phyloP scores from a whole-genome alignment of 805 yeast species.

The Grigorovia yakushimaensis region DNA sequence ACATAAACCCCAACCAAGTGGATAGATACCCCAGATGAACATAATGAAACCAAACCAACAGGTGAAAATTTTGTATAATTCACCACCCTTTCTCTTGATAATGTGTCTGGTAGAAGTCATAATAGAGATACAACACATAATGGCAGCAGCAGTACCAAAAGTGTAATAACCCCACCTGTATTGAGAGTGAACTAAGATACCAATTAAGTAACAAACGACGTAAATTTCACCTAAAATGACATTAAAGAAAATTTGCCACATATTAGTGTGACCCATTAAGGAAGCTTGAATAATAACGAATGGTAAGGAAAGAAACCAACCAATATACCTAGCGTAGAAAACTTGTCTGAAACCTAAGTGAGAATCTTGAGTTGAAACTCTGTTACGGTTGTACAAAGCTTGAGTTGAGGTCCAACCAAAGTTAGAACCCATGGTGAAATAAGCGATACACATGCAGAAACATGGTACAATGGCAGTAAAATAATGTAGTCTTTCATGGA shows the following conservation, averaged over 20 bases:
- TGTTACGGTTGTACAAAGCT: constrained; percentile 42
- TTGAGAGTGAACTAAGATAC: constrained; percentile 34
- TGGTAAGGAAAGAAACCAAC: constrained; percentile 43
- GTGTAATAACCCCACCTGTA: constrained; percentile 45
- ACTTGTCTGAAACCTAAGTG: constrained; percentile 40
- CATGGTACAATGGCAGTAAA: constrained; percentile 36
- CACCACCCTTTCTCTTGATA: constrained; percentile 14
- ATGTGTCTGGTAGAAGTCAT: constrained; percentile 21
- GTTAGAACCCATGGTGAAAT: constrained; percentile 51
- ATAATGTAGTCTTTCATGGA: constrained; percentile 29
- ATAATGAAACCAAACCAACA: constrained; percentile 15
- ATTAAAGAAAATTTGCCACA: constrained; percentile 21
- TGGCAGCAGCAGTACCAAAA: constrained; percentile 27
- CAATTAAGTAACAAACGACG: constrained; percentile 37
- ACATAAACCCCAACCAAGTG: constrained; percentile 25
- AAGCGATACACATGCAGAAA: constrained; percentile 38
- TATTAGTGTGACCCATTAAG: constrained; percentile 19
- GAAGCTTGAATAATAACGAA: constrained; percentile 36
- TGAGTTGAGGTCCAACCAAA: constrained; percentile 44
- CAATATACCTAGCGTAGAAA: constrained; percentile 47
- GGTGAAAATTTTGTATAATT: constrained; percentile 18
- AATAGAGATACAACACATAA: constrained; percentile 14
- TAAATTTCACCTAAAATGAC: constrained; percentile 32
- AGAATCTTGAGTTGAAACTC: constrained; percentile 20
- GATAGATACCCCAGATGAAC: constrained; percentile 35